These are phyloP conservation scores for Macrocybe sp. DNA, from an alignment of 1,284 basidiomycete species.

Conservation along the genomic window DNA sequence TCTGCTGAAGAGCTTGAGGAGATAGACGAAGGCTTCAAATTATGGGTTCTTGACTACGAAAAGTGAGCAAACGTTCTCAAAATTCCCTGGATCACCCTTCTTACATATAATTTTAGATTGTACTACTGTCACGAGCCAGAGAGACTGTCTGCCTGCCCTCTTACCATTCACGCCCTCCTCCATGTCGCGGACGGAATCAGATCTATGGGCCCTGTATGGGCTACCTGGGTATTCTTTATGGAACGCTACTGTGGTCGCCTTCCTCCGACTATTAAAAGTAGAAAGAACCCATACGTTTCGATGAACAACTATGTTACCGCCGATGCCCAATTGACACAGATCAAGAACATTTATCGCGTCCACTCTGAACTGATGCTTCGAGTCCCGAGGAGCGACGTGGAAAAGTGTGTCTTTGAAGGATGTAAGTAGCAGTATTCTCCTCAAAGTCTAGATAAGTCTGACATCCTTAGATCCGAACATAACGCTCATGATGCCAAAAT, in stretches of 20 bases:
- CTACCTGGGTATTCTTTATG: background rate
- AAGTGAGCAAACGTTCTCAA: conserved; percentile 15
- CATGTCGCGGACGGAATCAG: conserved; percentile 13
- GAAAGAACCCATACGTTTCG: background rate
- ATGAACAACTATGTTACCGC: background rate
- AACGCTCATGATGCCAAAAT: background rate
- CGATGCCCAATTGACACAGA: background rate
- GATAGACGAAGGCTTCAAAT: conserved; percentile 23
- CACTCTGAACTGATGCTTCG: background rate
- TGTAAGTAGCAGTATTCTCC: background rate
- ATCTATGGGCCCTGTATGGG: background rate
- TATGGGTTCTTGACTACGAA: conserved; percentile 36
- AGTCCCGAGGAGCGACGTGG: background rate
- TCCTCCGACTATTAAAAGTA: conserved; percentile 1
- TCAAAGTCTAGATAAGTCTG: background rate
- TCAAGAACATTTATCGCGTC: background rate
- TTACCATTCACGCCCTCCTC: conserved; percentile 16
- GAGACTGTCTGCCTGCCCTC: conserved; percentile 11
- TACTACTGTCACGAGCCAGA: conserved; percentile 9
- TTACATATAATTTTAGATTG: background rate
- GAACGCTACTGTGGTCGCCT: background rate
- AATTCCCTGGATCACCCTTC: background rate
- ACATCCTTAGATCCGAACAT: background rate
- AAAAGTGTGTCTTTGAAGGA: background rate
- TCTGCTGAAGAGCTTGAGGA: conserved; percentile 21